phyloP scores from a whole-genome alignment of 768 basidiomycete species.

The Xanthoconium stramineum region DNA sequence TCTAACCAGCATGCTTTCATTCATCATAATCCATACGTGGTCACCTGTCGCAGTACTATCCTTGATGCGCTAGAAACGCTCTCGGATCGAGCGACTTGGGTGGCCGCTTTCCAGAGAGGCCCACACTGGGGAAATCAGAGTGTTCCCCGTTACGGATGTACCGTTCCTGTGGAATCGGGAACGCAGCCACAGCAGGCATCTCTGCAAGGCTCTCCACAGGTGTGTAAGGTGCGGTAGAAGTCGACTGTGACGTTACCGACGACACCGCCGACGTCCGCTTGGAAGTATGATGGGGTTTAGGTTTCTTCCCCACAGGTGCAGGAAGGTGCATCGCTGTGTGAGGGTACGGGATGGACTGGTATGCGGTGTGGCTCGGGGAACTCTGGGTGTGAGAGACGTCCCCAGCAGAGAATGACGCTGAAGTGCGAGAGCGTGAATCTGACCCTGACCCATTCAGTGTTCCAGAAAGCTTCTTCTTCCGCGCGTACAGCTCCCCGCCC shows the following conservation, averaged over 20 bases:
- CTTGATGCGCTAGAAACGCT: conserved; percentile 36
- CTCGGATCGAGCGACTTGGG: conserved; percentile 38
- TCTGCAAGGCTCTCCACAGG: conserved; percentile 34
- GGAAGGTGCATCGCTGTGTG: conserved; percentile 29
- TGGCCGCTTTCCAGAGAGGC: conserved; percentile 32
- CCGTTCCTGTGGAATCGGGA: conserved; percentile 30
- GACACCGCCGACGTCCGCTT: conserved; percentile 36
- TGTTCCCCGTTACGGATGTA: conserved; percentile 28
- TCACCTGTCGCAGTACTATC: not conserved
- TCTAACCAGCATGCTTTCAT: not conserved
- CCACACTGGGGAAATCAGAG: conserved; percentile 37
- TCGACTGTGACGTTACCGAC: conserved; percentile 44
- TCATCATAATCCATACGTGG: not conserved
- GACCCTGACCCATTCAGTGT: conserved; percentile 42
- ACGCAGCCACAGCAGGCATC: conserved; percentile 17
- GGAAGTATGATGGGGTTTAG: conserved; percentile 18
- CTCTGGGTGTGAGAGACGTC: conserved; percentile 22
- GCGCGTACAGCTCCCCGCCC: conserved; percentile 53
- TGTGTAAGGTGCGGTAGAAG: conserved; percentile 41
- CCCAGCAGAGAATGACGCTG: conserved; percentile 41
- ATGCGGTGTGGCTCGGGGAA: conserved; percentile 21
- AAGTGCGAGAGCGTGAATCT: conserved; percentile 61
- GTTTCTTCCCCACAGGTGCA: conserved; percentile 10
- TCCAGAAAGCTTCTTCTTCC: conserved; percentile 30
- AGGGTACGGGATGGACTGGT: conserved; percentile 27